A percentile compares a stretch with the other conserved stretches of the same genome.
Evolutionary conservation across 1,284 basidiomycete genomes (phyloP).

Genomic region (Cutaneotrichosporon daszewskae): DNA sequence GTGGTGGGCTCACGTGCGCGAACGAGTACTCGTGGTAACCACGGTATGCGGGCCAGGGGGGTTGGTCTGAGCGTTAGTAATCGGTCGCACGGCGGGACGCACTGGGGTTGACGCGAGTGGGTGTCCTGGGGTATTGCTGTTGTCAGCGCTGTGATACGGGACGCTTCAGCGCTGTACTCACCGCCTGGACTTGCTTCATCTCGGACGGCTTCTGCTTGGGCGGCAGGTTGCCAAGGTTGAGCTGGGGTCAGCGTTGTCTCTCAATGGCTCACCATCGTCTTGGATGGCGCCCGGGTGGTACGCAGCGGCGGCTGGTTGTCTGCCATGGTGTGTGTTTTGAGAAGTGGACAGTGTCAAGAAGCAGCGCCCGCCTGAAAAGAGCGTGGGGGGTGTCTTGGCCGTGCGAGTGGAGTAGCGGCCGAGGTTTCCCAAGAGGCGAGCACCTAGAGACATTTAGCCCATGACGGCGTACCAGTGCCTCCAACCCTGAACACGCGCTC

Average conservation of each 20-base stretch:
- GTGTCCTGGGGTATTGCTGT: slow-evolving; percentile 46
- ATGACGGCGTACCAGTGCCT: no score
- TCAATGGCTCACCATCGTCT: slow-evolving; percentile 37
- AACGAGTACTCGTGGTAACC: slow-evolving; percentile 96
- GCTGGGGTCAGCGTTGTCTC: slow-evolving; percentile 27
- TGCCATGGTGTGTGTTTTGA: slow-evolving; percentile 6
- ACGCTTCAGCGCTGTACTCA: slow-evolving; percentile 22
- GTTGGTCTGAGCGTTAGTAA: slow-evolving; percentile 58
- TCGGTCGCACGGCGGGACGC: slow-evolving; percentile 12
- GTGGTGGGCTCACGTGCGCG: slow-evolving; percentile 65
- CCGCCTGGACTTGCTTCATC: slow-evolving; percentile 35
- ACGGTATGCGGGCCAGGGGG: slow-evolving; percentile 91
- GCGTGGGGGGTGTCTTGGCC: no score
- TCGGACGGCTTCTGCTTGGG: slow-evolving; percentile 43
- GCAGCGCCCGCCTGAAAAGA: no score
- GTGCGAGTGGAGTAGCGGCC: no score
- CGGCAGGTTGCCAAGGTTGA: slow-evolving; percentile 46
- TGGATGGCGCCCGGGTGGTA: no score
- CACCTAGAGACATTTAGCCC: no score
- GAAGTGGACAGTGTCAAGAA: no score
- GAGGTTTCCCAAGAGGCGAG: no score
- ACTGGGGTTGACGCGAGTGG: slow-evolving; percentile 49
- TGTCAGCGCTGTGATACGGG: no score
- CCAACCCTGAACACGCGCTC: no score
- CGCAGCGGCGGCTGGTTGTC: slow-evolving; percentile 32